Conservation (phyloP, 345 rosid genomes). For the Populus alba region DNA sequence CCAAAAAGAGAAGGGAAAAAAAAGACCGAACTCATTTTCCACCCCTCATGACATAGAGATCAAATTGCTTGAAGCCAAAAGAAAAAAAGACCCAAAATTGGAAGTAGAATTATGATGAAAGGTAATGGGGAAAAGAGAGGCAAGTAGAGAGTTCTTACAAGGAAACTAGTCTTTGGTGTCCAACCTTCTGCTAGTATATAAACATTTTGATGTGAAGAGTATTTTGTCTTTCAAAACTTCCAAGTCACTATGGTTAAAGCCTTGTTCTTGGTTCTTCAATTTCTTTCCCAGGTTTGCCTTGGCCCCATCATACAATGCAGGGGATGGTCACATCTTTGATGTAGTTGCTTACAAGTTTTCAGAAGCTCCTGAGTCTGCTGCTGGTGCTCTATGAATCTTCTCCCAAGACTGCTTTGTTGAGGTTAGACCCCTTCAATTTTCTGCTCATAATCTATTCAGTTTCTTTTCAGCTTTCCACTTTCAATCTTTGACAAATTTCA, state of each 20-base stretch:
- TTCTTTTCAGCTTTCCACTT: neutral
- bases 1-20: too few relatives aligned
- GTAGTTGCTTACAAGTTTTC: neutral
- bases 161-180: neutral
- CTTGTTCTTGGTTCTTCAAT: neutral
- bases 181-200: neutral
- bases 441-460: neutral
- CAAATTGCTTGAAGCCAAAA: too few relatives aligned
- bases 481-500: neutral
- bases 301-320: too few relatives aligned
- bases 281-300: too few relatives aligned
- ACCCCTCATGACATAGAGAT: too few relatives aligned
- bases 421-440: neutral
- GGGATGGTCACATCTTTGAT: neutral
- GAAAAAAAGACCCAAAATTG: too few relatives aligned
- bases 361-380: neutral
- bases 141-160: neutral
- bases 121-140: neutral
- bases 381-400: neutral
- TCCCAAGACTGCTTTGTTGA: neutral
- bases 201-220: neutral
- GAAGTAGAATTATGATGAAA: neutral
- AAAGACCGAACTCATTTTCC: too few relatives aligned
- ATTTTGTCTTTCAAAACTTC: neutral
- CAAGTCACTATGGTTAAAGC: neutral